These are phyloP conservation scores for Phytophthora chlamydospora DNA, from an alignment of 352 stramenopile species.

Conservation along the genomic window DNA sequence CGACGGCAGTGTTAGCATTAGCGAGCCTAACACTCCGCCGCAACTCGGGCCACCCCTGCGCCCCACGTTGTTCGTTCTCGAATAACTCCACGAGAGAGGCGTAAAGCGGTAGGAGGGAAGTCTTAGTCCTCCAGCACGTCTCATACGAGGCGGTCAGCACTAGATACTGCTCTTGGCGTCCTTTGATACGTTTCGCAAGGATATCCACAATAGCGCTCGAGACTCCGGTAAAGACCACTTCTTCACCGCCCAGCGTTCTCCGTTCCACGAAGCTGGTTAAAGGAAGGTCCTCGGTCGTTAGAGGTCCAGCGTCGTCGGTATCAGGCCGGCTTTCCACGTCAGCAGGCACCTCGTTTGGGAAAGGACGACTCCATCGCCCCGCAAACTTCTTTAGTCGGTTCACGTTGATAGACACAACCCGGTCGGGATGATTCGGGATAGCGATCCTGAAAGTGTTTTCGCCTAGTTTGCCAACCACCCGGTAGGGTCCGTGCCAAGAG, in stretches of 20 bases:
- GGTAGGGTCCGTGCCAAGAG: neutral
- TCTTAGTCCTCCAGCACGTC: neutral
- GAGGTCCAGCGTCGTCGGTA: neutral
- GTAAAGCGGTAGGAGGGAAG: neutral
- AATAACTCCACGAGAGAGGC: neutral
- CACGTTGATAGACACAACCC: conserved; percentile 2
- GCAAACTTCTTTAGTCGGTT: conserved; percentile 2
- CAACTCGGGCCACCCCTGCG: too few relatives aligned
- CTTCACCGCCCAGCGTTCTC: neutral
- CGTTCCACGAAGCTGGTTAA: conserved; percentile 10
- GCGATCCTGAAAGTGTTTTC: conserved; percentile 1
- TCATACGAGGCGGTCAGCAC: neutral
- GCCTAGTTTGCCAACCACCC: neutral
- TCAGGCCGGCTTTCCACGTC: neutral
- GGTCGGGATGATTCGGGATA: neutral
- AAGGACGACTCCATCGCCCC: neutral
- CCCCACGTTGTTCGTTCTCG: too few relatives aligned
- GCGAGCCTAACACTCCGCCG: too few relatives aligned
- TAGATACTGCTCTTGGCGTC: neutral
- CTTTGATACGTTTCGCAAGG: neutral
- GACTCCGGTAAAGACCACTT: neutral
- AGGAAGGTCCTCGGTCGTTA: neutral
- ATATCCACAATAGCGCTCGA: conserved; percentile 4
- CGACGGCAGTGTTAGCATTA: too few relatives aligned
- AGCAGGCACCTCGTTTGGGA: neutral